A percentile compares a stretch with the other conserved stretches of the same genome.
phyloP scores from a whole-genome alignment of 2,329 filamentous ascomycete genomes.

The Metarhizium rileyi region DNA sequence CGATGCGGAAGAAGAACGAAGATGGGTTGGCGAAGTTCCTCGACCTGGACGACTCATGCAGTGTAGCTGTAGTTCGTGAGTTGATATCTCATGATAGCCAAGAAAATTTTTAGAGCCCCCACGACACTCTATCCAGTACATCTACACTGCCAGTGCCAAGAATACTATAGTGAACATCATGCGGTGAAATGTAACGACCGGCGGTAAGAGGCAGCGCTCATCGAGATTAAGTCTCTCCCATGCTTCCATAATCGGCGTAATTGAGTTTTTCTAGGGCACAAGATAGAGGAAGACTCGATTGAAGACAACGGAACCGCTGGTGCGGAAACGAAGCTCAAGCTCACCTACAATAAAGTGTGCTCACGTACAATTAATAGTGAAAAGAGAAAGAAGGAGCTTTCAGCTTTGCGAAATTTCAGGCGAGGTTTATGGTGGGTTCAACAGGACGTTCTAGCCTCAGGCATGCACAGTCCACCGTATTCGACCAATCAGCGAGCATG shows the following conservation, averaged over 20 bases:
- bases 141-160: not conserved
- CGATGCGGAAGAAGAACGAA: conserved; percentile 63
- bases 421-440: conserved; percentile 7
- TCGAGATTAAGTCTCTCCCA: conserved; percentile 49
- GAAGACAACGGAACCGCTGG: conserved; percentile 29
- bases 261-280: conserved; percentile 51
- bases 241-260: conserved; percentile 64
- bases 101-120: not conserved
- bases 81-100: not conserved
- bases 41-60: conserved; percentile 70
- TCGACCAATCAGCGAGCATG: conserved; percentile 31
- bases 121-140: not conserved
- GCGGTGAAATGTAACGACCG: conserved; percentile 52
- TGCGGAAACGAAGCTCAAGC: conserved; percentile 39
- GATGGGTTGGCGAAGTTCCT: conserved; percentile 82
- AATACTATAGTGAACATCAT: not conserved
- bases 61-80: conserved; percentile 78
- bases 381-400: conserved; percentile 28
- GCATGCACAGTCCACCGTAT: not conserved
- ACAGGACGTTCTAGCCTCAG: conserved; percentile 5
- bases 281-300: conserved; percentile 64
- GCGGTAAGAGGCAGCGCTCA: conserved; percentile 63
- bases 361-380: conserved; percentile 51
- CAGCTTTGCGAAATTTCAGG: conserved; percentile 12
- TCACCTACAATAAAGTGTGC: conserved; percentile 65